Conservation (phyloP, 352 stramenopile genomes). For the Thraustochytrium sp. region DNA sequence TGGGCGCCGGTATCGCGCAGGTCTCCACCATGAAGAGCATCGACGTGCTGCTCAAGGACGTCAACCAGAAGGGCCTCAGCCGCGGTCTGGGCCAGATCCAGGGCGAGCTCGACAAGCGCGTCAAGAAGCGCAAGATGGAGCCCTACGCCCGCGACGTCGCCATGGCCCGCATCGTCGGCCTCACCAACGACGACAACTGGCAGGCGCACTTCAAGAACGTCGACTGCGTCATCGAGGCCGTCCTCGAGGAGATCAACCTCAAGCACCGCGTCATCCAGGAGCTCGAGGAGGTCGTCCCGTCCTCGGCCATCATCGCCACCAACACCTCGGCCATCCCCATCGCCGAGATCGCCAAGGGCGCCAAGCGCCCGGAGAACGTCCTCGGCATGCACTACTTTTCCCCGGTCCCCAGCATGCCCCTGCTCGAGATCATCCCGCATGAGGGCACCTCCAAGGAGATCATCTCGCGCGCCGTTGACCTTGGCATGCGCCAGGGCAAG, state of each 20-base stretch:
- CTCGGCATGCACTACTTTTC: slow-evolving; percentile 99
- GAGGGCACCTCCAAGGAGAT: slow-evolving; percentile 69
- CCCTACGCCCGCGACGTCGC: slow-evolving; percentile 77
- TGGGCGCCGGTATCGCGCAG: slow-evolving; percentile 95
- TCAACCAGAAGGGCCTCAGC: slow-evolving; percentile 70
- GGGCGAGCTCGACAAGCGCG: slow-evolving; percentile 87
- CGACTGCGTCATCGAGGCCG: slow-evolving; percentile 95
- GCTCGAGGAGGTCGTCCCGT: slow-evolving; percentile 75
- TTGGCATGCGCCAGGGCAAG: slow-evolving; percentile 94
- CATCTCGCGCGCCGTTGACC: slow-evolving; percentile 81
- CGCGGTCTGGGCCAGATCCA: slow-evolving; percentile 83
- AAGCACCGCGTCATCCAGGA: slow-evolving; percentile 89
- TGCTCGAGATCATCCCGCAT: slow-evolving; percentile 97
- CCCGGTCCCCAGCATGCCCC: slow-evolving; percentile 91
- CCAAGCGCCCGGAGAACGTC: slow-evolving; percentile 72
- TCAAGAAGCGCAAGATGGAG: slow-evolving; percentile 88
- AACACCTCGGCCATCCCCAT: slow-evolving; percentile 97
- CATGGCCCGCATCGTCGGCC: slow-evolving; percentile 78
- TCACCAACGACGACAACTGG: slow-evolving; percentile 69
- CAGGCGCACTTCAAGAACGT: slow-evolving; percentile 83
- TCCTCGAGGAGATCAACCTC: slow-evolving; percentile 93
- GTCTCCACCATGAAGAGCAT: slow-evolving; percentile 87
- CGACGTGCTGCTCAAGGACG: slow-evolving; percentile 91
- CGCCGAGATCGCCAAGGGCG: slow-evolving; percentile 79
- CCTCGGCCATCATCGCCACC: slow-evolving; percentile 91